Conservation (phyloP, 441 rosid species). For the Populus tomentosa region DNA sequence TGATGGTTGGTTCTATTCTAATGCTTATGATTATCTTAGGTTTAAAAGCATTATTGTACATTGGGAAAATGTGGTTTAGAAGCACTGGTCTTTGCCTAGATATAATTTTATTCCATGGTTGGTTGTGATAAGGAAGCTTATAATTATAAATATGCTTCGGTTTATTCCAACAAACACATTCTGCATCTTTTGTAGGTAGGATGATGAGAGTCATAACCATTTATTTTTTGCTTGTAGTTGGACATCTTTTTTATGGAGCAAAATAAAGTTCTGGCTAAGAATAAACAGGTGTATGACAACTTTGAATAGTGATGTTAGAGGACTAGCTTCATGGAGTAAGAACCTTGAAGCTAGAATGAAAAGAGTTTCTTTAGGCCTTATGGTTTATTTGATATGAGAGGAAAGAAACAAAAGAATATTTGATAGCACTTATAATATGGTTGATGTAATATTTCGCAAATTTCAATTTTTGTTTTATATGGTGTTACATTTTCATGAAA, state of each 20-base stretch:
- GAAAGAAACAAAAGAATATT: too few relatives aligned
- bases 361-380: background rate
- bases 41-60: background rate
- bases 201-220: background rate
- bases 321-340: background rate
- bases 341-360: too few relatives aligned
- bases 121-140: background rate
- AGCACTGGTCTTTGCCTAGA: background rate
- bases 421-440: too few relatives aligned
- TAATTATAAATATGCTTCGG: too few relatives aligned
- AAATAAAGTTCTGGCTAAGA: background rate
- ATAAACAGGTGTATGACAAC: too few relatives aligned
- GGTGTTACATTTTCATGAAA: too few relatives aligned
- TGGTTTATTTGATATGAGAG: too few relatives aligned
- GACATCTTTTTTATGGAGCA: background rate
- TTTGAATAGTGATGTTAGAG: fast-evolving
- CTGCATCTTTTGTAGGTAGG: background rate
- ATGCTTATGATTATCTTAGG: background rate
- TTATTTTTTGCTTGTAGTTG: too few relatives aligned
- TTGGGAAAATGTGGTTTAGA: background rate
- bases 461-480: too few relatives aligned
- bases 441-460: too few relatives aligned
- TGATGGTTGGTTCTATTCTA: background rate
- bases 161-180: background rate
- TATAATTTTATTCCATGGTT: background rate